Evolutionary conservation across 2,329 filamentous ascomycete genomes (phyloP).

Genomic region (Fusarium metavorans): DNA sequence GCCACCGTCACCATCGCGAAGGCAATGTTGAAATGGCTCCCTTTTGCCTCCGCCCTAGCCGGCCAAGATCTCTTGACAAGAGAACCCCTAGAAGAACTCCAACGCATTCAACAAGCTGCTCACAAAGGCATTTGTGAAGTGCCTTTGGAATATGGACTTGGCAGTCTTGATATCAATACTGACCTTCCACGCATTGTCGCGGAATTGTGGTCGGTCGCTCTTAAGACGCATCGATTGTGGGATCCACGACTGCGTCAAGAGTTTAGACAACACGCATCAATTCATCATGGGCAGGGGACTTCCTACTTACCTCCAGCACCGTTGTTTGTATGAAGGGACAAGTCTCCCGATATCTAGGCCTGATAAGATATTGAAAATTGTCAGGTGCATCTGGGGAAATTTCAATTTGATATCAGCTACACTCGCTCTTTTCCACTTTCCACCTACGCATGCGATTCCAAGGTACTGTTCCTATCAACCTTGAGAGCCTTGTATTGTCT

Average conservation of each 20-base stretch:
- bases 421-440: neutral
- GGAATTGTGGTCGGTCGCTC: neutral
- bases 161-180: neutral
- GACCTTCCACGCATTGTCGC: neutral
- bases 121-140: neutral
- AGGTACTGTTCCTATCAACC: neutral
- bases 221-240: neutral
- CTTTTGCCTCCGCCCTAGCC: neutral
- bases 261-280: neutral
- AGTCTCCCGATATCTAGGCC: neutral
- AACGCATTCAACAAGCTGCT: neutral
- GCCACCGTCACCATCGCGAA: neutral
- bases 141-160: neutral
- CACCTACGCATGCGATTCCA: neutral
- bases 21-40: neutral
- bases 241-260: neutral
- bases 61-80: neutral
- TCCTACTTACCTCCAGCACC: neutral
- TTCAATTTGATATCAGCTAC: too few species aligned
- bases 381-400: neutral
- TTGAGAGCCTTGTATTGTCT: neutral
- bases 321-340: neutral
- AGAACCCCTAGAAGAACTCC: neutral
- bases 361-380: neutral
- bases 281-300: neutral